phyloP scores from a whole-genome alignment of 768 basidiomycete genomes.

The Calocybe gangraenosa region DNA sequence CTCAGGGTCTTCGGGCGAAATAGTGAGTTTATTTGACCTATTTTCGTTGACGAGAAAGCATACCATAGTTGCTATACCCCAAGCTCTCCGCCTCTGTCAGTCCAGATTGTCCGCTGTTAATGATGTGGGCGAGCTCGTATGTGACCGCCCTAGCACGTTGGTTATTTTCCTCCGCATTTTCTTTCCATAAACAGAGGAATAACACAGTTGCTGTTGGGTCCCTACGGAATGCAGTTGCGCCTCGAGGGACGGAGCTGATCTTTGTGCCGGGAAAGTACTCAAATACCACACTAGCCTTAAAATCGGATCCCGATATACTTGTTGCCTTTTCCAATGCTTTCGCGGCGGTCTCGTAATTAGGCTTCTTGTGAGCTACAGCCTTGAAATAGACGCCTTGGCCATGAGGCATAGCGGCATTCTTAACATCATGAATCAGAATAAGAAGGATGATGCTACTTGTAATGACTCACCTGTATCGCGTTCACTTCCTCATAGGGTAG shows the following conservation, averaged over 20 bases:
- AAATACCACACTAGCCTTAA: constrained; percentile 28
- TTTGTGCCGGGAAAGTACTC: constrained; percentile 40
- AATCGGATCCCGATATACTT: constrained; percentile 21
- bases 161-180: constrained; percentile 23
- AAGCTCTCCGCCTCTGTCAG: constrained; percentile 24
- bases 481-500: constrained; percentile 47
- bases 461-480: constrained; percentile 27
- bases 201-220: constrained; percentile 24
- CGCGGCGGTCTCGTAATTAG: constrained; percentile 22
- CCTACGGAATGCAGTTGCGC: constrained; percentile 37
- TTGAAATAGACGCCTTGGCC: constrained; percentile 43
- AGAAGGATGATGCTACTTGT: background rate
- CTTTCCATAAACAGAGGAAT: constrained; percentile 33
- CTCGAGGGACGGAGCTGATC: constrained; percentile 28
- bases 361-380: constrained; percentile 29
- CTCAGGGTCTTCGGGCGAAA: constrained; percentile 7
- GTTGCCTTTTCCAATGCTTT: constrained; percentile 26
- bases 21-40: too few relatives aligned
- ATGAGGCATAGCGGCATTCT: constrained; percentile 35
- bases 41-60: constrained; percentile 1
- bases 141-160: constrained; percentile 21
- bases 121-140: constrained; percentile 26
- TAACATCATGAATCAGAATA: background rate
- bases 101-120: constrained; percentile 25
- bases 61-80: constrained; percentile 49